phyloP scores from a whole-genome alignment of 441 rosid genomes.

The Francoa sonchifolia region DNA sequence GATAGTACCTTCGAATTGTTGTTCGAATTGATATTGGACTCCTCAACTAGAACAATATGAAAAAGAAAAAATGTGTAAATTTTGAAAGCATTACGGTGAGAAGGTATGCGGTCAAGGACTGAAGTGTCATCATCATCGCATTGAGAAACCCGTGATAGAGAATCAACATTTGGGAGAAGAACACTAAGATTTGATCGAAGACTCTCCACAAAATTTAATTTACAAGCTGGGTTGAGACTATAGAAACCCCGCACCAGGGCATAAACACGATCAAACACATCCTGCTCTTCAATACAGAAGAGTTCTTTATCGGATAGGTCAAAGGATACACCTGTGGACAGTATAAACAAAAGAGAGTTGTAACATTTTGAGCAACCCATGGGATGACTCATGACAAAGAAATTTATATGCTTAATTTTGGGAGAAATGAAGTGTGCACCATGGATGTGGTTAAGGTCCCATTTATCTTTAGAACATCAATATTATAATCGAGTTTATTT shows the following conservation, averaged over 20 bases:
- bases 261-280: constrained; percentile 72
- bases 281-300: constrained; percentile 86
- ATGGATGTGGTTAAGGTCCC: no score
- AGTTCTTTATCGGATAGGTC: constrained; percentile 86
- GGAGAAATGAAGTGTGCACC: no score
- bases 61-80: constrained; percentile 80
- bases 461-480: no score
- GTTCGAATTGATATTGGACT: constrained; percentile 24
- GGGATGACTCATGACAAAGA: no score
- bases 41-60: constrained; percentile 51
- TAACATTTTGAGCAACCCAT: not conserved
- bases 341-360: not conserved
- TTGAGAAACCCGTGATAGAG: constrained; percentile 46
- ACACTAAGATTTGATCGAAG: constrained; percentile 85
- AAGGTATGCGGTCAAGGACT: constrained; percentile 46
- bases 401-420: no score
- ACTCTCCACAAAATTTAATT: constrained; percentile 64
- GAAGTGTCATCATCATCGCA: constrained; percentile 36
- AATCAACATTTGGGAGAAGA: constrained; percentile 89
- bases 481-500: no score
- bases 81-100: constrained; percentile 79
- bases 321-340: constrained; percentile 54
- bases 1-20: constrained; percentile 46
- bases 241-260: constrained; percentile 46
- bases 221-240: constrained; percentile 43